phyloP scores from a whole-genome alignment of 2,329 filamentous ascomycete genomes.

The Trichoderma sp. region DNA sequence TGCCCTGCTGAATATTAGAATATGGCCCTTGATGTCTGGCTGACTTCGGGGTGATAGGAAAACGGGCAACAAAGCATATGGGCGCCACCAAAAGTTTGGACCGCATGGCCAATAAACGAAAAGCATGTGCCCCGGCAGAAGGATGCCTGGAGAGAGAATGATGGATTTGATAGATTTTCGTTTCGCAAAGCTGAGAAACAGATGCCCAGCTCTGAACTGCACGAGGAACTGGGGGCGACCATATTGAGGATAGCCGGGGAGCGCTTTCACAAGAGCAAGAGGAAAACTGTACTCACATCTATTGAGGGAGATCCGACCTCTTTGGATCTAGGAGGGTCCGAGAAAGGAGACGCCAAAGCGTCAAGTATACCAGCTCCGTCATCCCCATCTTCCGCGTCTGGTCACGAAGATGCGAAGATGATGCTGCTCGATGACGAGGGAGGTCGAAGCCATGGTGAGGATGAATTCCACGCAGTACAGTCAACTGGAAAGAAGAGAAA shows the following conservation, averaged over 20 bases:
- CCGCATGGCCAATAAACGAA: constrained; percentile 78
- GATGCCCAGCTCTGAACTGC: constrained; percentile 63
- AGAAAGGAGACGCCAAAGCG: not conserved
- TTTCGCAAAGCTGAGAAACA: constrained; percentile 48
- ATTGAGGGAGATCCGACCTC: constrained; percentile 13
- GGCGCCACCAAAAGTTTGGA: constrained; percentile 68
- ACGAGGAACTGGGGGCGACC: constrained; percentile 70
- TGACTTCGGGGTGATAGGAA: constrained; percentile 33
- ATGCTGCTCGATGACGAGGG: constrained; percentile 27
- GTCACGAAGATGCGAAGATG: not conserved
- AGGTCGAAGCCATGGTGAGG: constrained; percentile 10
- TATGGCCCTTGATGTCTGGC: not conserved
- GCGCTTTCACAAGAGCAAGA: constrained; percentile 50
- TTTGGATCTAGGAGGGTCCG: constrained; percentile 8
- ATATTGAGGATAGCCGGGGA: constrained; percentile 71
- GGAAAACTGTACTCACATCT: constrained; percentile 18
- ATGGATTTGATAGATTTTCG: constrained; percentile 57
- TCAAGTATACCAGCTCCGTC: not conserved
- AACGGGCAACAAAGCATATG: constrained; percentile 46
- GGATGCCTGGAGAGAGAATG: constrained; percentile 45
- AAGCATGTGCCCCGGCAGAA: constrained; percentile 62
- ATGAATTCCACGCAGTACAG: constrained; percentile 23
- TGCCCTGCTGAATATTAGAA: not conserved
- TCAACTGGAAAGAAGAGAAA: not conserved
- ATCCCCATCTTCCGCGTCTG: not conserved